A percentile compares a stretch with the other conserved stretches of the same genome.
phyloP scores from a whole-genome alignment of 441 rosid species.

The Theobroma grandiflorum region DNA sequence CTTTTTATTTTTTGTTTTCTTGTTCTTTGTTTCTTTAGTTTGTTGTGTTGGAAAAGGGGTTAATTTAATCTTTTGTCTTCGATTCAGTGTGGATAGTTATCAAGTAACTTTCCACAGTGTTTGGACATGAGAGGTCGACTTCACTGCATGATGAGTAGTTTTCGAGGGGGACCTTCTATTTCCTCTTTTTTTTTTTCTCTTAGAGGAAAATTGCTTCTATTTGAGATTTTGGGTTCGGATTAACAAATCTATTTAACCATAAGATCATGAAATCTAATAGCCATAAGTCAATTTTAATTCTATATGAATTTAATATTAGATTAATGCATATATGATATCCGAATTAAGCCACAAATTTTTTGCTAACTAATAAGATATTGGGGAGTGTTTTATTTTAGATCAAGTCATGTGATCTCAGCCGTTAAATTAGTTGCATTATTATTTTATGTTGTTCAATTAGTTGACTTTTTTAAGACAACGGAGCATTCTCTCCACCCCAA shows the following conservation, averaged over 20 bases:
- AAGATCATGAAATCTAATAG: not conserved
- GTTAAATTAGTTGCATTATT: not conserved
- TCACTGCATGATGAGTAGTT: not conserved
- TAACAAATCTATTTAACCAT: not conserved
- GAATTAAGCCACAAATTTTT: not conserved
- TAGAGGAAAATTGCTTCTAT: not conserved
- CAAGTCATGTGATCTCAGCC: not conserved
- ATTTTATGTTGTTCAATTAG: not conserved
- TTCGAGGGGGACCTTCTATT: not conserved
- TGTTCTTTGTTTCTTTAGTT: not conserved
- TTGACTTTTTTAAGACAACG: conserved; percentile 16
- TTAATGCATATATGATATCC: not conserved
- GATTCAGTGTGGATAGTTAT: not conserved
- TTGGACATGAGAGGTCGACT: conserved; percentile 20
- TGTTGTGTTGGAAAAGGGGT: not conserved
- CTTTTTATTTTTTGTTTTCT: not conserved
- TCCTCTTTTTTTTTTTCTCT: not conserved
- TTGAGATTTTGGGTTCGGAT: not conserved
- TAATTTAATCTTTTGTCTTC: not conserved
- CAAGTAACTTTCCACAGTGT: not conserved
- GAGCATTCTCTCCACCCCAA: too few species aligned
- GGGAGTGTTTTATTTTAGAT: not conserved
- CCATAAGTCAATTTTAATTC: not conserved
- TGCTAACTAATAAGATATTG: not conserved
- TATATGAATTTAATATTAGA: not conserved